Evolutionary conservation across 164 flowering plant species (phyloP).

Genomic region (Brasenia schreberi): DNA sequence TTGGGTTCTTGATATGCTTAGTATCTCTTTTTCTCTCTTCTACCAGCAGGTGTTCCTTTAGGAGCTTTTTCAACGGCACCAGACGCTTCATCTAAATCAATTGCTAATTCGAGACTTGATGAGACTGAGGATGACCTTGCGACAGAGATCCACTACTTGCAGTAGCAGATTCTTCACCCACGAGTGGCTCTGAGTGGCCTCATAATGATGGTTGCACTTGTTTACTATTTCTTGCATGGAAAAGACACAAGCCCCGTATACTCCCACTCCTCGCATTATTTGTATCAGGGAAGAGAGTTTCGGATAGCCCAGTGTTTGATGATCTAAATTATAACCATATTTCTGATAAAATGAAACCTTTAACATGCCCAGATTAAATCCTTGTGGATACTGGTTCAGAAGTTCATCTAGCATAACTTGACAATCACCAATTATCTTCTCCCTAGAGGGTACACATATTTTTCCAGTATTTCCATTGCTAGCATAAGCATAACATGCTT

Average conservation of each 20-base stretch:
- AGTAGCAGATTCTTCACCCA: conserved; percentile 53
- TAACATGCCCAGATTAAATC: conserved; percentile 34
- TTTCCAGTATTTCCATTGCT: conserved; percentile 6
- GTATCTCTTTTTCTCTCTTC: no score
- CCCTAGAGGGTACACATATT: conserved; percentile 22
- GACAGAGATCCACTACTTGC: conserved; percentile 53
- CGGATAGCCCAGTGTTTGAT: conserved; percentile 44
- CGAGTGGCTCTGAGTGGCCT: conserved; percentile 55
- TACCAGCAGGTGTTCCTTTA: no score
- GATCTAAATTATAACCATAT: conserved; percentile 50
- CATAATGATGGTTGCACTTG: conserved; percentile 33
- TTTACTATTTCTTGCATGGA: conserved; percentile 12
- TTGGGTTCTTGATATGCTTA: no score
- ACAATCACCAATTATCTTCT: conserved; percentile 39
- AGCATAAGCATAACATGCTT: not conserved
- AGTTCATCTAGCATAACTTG: conserved; percentile 39
- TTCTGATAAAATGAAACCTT: conserved; percentile 36
- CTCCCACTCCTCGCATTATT: conserved; percentile 41
- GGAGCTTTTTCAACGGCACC: no score
- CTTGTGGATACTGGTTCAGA: conserved; percentile 35
- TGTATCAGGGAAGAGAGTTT: conserved; percentile 39
- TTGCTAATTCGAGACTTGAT: conserved; percentile 57
- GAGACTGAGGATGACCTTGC: conserved; percentile 79
- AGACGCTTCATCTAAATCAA: not conserved
- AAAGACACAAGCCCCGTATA: conserved; percentile 22